Evolutionary conservation across 805 yeast species (phyloP).

Genomic region (Lipomyces chichibuensis): DNA sequence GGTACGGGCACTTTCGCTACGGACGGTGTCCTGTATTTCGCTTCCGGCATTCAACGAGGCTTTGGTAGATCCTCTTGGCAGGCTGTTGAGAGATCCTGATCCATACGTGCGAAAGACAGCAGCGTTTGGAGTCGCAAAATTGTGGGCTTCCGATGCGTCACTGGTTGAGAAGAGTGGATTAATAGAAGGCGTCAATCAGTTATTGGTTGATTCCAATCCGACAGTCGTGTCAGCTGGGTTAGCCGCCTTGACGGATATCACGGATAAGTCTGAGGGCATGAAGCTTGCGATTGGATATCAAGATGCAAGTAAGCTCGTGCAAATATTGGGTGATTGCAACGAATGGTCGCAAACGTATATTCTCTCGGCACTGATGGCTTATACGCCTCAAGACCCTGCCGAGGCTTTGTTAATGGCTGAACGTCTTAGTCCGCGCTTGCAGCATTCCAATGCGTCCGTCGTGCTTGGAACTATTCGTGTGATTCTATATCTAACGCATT

Average conservation of each 20-base stretch:
- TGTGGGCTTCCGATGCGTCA: conserved; percentile 59
- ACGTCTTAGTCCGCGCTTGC: conserved; percentile 66
- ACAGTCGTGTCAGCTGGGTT: conserved; percentile 65
- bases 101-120: conserved; percentile 70
- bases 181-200: conserved; percentile 54
- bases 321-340: conserved; percentile 48
- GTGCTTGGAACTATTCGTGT: conserved; percentile 75
- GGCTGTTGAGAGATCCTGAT: conserved; percentile 53
- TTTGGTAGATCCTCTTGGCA: conserved; percentile 47
- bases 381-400: conserved; percentile 67
- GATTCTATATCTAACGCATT: conserved; percentile 72
- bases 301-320: conserved; percentile 52
- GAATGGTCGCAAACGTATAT: conserved; percentile 76
- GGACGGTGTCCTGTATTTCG: conserved; percentile 65
- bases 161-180: conserved; percentile 52
- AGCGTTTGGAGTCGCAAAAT: conserved; percentile 66
- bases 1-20: conserved; percentile 62
- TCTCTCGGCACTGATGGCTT: conserved; percentile 65
- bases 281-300: conserved; percentile 56
- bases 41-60: conserved; percentile 55
- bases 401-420: conserved; percentile 73
- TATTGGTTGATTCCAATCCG: conserved; percentile 60
- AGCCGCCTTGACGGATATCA: conserved; percentile 65
- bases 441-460: conserved; percentile 79
- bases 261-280: conserved; percentile 58